Evolutionary conservation across 768 basidiomycete genomes (phyloP).

Genomic region (Termitomyces eurrhizus): DNA sequence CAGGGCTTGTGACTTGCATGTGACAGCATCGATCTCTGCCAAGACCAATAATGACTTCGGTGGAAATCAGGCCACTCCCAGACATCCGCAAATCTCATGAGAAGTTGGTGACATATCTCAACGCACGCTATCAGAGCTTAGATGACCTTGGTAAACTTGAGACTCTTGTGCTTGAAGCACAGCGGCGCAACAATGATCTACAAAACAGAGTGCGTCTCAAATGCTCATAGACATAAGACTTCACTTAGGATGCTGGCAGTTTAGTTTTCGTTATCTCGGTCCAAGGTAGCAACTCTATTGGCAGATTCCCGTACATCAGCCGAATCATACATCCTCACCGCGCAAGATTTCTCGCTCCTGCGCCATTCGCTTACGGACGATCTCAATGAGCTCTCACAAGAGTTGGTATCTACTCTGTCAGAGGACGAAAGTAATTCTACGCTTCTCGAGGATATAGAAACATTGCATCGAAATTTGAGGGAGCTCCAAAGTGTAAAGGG

Average conservation of each 20-base stretch:
- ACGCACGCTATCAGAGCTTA: conserved; percentile 43
- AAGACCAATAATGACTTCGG: conserved; percentile 16
- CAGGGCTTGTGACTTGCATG: not conserved
- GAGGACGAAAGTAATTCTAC: conserved; percentile 50
- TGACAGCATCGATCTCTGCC: conserved; percentile 7
- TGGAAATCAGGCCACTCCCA: conserved; percentile 46
- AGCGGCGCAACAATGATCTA: conserved; percentile 35
- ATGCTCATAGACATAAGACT: conserved; percentile 14
- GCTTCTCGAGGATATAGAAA: conserved; percentile 80
- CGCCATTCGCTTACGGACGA: conserved; percentile 79
- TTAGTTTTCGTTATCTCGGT: conserved; percentile 57
- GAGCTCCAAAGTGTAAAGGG: conserved; percentile 72
- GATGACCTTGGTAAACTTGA: conserved; percentile 50
- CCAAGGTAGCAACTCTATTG: conserved; percentile 42
- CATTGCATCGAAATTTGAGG: conserved; percentile 69
- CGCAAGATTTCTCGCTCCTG: conserved; percentile 71
- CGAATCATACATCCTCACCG: conserved; percentile 50
- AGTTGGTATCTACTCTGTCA: conserved; percentile 56
- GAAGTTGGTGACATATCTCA: conserved; percentile 35
- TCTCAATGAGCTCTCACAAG: conserved; percentile 59
- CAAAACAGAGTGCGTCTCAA: conserved; percentile 39
- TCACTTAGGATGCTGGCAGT: conserved; percentile 39
- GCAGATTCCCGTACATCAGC: conserved; percentile 43
- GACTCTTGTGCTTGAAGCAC: conserved; percentile 37
- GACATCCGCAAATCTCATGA: conserved; percentile 30